Base-by-base conservation (phyloP, 768 basidiomycete genomes). In the Clavaria fumosa region DNA sequence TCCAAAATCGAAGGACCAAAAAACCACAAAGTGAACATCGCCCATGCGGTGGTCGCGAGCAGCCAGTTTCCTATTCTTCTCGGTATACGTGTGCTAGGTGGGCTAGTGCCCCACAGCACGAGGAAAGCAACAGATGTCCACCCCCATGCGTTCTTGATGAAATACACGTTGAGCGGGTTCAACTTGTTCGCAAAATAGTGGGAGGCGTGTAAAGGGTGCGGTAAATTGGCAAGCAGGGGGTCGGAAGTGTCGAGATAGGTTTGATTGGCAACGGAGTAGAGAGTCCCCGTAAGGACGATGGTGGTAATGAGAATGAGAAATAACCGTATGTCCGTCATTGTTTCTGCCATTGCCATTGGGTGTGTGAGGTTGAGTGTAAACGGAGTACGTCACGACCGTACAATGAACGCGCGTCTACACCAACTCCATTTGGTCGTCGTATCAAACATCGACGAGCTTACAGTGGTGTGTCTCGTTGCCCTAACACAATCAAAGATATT, bases 91-190 rank as follows among this genome's bases (percentile, higher is more conserved):
- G 55, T 53, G 7, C 53, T 50, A 2, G 61, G 53, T 4, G 78
- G 70, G 44, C 69, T 67, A 1, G 80, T 75, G 35, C 66, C 20
- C 65, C 69, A 79, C 18, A 67, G 61, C 38, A 67, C 47, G 38
- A 76, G 50, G 48, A 84, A 86, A 0, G 70, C 63, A 23, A 62
- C 63, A 5, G 83, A 67, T 1, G 89, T 90, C 89, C 90, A 95
- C 0, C 61, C 85, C 90, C 93, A 95, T 17, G 80, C 74, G 37
- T 71, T 66, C 59, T 97, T 97, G 52, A 91, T 85, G 58, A 93
- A 91, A 48, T 71, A 61, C 40, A 77, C 67, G 51, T 96, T 97
- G 51, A 97, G 66, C 1, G 69, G 34, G 51, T 90, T 96, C 46
- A 66, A 57, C 55, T 91, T 91, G 47, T 62, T 67, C 7, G 90